phyloP scores from a whole-genome alignment of 345 rosid species.

The Aegle marmelos region DNA sequence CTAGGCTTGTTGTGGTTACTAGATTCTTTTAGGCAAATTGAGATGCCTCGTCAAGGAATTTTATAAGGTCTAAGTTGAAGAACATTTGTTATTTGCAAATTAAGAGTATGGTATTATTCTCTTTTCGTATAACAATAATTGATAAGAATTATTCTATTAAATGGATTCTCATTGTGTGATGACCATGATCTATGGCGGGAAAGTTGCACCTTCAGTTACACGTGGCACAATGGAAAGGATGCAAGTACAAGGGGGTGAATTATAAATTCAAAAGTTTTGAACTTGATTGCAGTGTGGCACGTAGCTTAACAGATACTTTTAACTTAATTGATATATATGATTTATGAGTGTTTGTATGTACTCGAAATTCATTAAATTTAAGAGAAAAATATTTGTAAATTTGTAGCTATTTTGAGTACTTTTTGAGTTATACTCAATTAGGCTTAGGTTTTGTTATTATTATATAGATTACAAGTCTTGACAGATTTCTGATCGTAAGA shows the following conservation, averaged over 20 bases:
- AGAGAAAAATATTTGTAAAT: no score
- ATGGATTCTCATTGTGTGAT: background rate
- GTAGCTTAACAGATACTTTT: background rate
- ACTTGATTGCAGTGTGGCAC: background rate
- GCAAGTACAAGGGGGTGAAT: background rate
- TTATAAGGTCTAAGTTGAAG: background rate
- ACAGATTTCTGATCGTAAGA: no score
- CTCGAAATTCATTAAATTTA: no score
- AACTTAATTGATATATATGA: background rate
- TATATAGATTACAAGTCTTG: no score
- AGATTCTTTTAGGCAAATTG: background rate
- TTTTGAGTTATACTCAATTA: no score
- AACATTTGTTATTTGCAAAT: background rate
- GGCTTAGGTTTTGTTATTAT: no score
- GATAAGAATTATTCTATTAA: background rate
- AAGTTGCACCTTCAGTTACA: background rate
- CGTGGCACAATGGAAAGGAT: background rate
- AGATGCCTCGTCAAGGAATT: background rate
- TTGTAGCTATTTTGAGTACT: no score
- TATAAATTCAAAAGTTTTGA: background rate
- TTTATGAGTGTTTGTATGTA: background rate
- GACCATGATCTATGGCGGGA: background rate
- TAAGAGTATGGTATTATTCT: background rate
- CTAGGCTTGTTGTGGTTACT: background rate
- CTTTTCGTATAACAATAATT: background rate